A percentile compares a stretch with the other conserved stretches of the same genome.
These are phyloP conservation scores for Coemansia sp. DNA, from an alignment of 192 early-diverging fungal genomes.

Conservation along the genomic window DNA sequence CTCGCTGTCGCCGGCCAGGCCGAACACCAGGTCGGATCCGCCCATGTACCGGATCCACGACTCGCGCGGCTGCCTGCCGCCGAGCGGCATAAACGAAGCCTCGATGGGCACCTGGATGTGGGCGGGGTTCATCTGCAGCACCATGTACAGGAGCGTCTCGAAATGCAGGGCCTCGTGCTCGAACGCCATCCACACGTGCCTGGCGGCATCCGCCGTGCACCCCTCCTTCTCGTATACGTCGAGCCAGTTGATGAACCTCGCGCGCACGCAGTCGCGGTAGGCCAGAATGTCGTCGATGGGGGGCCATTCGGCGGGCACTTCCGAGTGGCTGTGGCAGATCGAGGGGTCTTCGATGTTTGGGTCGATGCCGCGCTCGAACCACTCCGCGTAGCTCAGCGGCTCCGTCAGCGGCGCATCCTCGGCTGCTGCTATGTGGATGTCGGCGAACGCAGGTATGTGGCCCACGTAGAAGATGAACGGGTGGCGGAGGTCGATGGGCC, in stretches of 20 bases:
- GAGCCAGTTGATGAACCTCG: constrained; percentile 55
- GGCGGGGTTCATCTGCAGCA: constrained; percentile 59
- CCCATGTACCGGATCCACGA: constrained; percentile 28
- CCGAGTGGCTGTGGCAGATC: constrained; percentile 77
- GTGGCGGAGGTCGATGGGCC: constrained; percentile 81
- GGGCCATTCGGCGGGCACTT: constrained; percentile 73
- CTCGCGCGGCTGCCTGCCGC: constrained; percentile 10
- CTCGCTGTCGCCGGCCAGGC: constrained; percentile 60
- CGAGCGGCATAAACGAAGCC: background rate
- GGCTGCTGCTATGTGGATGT: constrained; percentile 56
- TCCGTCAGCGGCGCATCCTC: constrained; percentile 55
- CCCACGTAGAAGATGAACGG: constrained; percentile 91
- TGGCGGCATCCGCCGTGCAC: constrained; percentile 25
- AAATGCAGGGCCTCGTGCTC: constrained; percentile 95
- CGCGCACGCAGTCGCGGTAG: constrained; percentile 65
- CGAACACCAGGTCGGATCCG: constrained; percentile 51
- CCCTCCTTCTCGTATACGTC: constrained; percentile 5
- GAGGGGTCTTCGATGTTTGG: constrained; percentile 78
- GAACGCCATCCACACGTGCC: constrained; percentile 83
- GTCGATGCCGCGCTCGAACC: constrained; percentile 96
- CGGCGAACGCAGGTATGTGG: constrained; percentile 75
- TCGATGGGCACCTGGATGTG: constrained; percentile 23
- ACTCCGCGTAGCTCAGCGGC: constrained; percentile 63
- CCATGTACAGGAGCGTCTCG: constrained; percentile 91
- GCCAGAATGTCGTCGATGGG: constrained; percentile 59